These are phyloP conservation scores for Barnettozyma siamensis DNA, from an alignment of 805 yeast genomes.

Conservation along the genomic window DNA sequence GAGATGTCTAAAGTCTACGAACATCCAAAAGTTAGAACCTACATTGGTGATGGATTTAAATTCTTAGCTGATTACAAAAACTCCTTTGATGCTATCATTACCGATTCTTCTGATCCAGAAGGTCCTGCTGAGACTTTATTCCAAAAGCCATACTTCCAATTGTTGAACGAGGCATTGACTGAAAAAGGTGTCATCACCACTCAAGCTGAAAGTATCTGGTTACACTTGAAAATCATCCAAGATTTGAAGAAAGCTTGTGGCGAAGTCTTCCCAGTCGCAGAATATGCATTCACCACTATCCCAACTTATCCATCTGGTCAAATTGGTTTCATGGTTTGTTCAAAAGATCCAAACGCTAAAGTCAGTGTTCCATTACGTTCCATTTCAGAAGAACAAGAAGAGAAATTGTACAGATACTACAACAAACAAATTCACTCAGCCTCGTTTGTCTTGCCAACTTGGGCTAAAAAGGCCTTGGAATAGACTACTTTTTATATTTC, in stretches of 20 bases:
- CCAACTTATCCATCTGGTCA: constrained; percentile 98
- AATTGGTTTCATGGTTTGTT: constrained; percentile 96
- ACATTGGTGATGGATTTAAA: constrained; percentile 97
- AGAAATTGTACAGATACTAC: constrained; percentile 70
- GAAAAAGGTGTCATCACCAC: constrained; percentile 88
- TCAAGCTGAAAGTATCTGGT: constrained; percentile 94
- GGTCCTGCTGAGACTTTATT: constrained; percentile 95
- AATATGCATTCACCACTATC: constrained; percentile 85
- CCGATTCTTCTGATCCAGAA: constrained; percentile 97
- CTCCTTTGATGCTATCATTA: constrained; percentile 90
- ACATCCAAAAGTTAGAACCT: constrained; percentile 86
- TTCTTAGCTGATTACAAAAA: constrained; percentile 79
- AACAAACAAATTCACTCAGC: constrained; percentile 80
- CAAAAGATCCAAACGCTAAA: constrained; percentile 61
- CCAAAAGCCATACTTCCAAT: constrained; percentile 86
- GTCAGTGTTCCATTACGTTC: constrained; percentile 67
- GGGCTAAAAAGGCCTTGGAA: constrained; percentile 60
- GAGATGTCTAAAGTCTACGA: constrained; percentile 76
- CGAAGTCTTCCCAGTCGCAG: constrained; percentile 85
- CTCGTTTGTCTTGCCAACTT: constrained; percentile 85
- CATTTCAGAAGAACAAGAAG: constrained; percentile 56
- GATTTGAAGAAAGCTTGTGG: constrained; percentile 77
- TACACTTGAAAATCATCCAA: constrained; percentile 79
- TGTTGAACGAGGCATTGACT: constrained; percentile 81
- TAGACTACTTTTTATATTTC: constrained; percentile 4